phyloP scores from a whole-genome alignment of 345 rosid species.

The Jatropha curcas region DNA sequence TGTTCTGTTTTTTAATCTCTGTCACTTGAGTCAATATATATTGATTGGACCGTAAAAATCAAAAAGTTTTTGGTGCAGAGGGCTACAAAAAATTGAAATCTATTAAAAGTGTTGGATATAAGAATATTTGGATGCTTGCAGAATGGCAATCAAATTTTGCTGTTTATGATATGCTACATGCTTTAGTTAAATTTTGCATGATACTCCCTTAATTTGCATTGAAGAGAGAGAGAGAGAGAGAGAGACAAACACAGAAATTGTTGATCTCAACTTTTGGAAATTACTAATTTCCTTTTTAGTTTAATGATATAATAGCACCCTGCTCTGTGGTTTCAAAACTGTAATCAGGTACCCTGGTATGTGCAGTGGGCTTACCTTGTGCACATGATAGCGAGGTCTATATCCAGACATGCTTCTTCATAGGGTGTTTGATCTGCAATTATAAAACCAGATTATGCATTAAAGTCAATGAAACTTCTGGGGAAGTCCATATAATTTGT shows the following conservation, averaged over 20 bases:
- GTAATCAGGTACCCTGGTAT: background rate
- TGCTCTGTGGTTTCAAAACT: background rate
- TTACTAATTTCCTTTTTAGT: background rate
- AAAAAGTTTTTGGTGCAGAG: background rate
- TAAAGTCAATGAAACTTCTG: background rate
- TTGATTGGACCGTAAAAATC: background rate
- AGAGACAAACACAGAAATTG: background rate
- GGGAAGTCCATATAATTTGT: background rate
- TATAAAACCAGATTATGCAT: background rate
- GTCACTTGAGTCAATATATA: background rate
- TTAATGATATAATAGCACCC: background rate
- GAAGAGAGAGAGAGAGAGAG: background rate
- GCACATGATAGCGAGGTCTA: background rate
- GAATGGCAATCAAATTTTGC: background rate
- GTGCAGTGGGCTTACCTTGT: background rate
- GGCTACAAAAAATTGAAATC: background rate
- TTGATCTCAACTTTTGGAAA: background rate
- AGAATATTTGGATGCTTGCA: background rate
- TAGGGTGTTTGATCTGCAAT: background rate
- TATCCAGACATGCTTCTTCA: background rate
- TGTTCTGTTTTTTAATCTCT: background rate
- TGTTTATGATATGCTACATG: background rate
- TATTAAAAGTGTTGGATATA: background rate
- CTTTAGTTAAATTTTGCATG: background rate
- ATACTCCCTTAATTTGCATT: background rate